Evolutionary conservation across 768 basidiomycete genomes (phyloP).

Genomic region (Pulveroboletus sp.): DNA sequence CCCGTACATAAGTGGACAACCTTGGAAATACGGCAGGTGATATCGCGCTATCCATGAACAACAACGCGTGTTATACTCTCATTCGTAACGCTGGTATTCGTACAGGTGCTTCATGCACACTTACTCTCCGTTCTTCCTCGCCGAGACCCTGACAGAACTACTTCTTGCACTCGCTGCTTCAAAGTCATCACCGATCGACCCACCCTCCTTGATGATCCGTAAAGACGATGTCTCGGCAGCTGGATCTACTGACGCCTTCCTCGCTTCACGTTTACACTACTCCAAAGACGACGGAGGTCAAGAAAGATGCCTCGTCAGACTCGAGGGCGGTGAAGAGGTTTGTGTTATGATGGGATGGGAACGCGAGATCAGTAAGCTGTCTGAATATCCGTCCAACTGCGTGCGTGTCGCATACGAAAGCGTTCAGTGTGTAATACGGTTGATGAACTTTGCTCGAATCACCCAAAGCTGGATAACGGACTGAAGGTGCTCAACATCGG

Average conservation of each 20-base stretch:
- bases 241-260: slow-evolving; percentile 62
- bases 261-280: slow-evolving; percentile 66
- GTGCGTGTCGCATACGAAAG: slow-evolving; percentile 18
- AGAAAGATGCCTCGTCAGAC: slow-evolving; percentile 70
- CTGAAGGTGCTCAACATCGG: slow-evolving; percentile 85
- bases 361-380: slow-evolving; percentile 59
- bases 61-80: slow-evolving; percentile 62
- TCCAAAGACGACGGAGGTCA: slow-evolving; percentile 68
- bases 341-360: slow-evolving; percentile 99
- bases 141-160: slow-evolving; percentile 47
- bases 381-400: background rate
- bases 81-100: slow-evolving; percentile 94
- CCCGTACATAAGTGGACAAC: slow-evolving; percentile 55
- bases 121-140: slow-evolving; percentile 1
- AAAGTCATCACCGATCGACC: slow-evolving; percentile 27
- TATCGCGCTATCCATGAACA: slow-evolving; percentile 82
- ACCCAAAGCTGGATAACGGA: slow-evolving; percentile 40
- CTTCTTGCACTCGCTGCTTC: slow-evolving; percentile 61
- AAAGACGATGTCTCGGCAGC: slow-evolving; percentile 52
- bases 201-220: slow-evolving; percentile 39
- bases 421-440: slow-evolving; percentile 74
- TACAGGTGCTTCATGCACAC: slow-evolving; percentile 51
- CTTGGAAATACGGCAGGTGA: slow-evolving; percentile 83
- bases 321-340: slow-evolving; percentile 65
- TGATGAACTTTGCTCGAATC: slow-evolving; percentile 49